Evolutionary conservation across 306 rosid genomes (phyloP).

Genomic region (Fragaria vesca): DNA sequence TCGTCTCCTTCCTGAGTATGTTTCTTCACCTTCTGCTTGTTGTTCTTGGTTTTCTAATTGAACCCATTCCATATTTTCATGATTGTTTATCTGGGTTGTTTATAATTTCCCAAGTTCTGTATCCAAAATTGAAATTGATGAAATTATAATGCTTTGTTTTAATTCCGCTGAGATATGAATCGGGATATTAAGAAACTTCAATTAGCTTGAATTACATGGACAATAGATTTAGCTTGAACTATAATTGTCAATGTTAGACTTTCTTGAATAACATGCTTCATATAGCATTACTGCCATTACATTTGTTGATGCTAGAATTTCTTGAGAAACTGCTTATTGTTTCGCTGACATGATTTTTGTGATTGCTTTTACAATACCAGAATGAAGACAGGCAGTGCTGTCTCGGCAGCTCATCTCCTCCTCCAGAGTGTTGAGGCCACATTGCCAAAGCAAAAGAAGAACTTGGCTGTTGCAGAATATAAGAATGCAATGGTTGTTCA

Average conservation of each 20-base stretch:
- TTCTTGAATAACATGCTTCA: neutral
- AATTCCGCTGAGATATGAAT: neutral
- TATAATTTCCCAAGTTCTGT: neutral
- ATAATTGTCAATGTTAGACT: neutral
- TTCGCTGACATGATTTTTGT: neutral
- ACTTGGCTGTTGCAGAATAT: slow-evolving; percentile 59
- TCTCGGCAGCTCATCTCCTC: slow-evolving; percentile 62
- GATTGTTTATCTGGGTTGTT: slow-evolving; percentile 4
- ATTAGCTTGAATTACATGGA: neutral
- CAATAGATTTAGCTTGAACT: neutral
- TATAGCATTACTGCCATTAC: neutral
- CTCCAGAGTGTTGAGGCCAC: slow-evolving; percentile 64
- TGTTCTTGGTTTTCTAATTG: neutral
- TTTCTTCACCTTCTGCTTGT: neutral
- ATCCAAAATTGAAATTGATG: neutral
- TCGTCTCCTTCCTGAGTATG: slow-evolving; percentile 76
- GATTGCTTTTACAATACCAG: slow-evolving; percentile 38
- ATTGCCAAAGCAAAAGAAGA: slow-evolving; percentile 77
- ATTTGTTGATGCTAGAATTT: neutral
- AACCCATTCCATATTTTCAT: neutral
- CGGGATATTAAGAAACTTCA: neutral
- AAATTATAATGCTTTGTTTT: neutral
- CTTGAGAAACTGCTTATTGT: neutral
- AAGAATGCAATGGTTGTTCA: slow-evolving; percentile 77
- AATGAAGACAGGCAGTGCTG: slow-evolving; percentile 63